phyloP scores from a whole-genome alignment of 1,284 basidiomycete genomes.

The Malassezia arunalokei region DNA sequence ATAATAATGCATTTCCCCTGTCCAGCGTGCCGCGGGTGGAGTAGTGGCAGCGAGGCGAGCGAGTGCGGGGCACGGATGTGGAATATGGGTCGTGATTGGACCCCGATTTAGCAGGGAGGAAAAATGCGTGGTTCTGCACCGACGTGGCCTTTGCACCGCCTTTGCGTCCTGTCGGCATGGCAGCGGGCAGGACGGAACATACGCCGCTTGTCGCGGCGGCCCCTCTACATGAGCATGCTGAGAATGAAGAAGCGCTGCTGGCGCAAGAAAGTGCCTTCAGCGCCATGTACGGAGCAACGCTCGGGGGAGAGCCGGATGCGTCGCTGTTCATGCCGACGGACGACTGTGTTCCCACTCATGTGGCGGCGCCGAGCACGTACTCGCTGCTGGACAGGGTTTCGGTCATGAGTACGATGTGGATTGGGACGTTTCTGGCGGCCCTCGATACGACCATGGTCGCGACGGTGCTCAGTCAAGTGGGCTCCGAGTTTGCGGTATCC shows the following conservation, averaged over 20 bases:
- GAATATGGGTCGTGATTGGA: no score
- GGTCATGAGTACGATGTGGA: conserved; percentile 45
- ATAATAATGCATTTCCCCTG: neutral
- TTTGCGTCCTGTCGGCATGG: no score
- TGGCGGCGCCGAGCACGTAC: conserved; percentile 20
- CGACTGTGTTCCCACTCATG: conserved; percentile 22
- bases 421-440: conserved; percentile 38
- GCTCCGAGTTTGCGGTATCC: conserved; percentile 41
- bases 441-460: conserved; percentile 44
- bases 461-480: conserved; percentile 36
- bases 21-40: no score
- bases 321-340: conserved; percentile 38
- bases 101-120: no score
- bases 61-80: no score
- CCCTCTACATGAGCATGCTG: no score
- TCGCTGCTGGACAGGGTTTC: conserved; percentile 31
- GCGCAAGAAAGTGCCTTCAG: conserved; percentile 40
- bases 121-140: no score
- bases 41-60: no score
- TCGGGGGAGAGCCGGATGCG: conserved; percentile 42
- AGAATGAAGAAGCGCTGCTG: conserved; percentile 29
- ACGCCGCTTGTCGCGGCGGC: no score
- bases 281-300: conserved; percentile 33
- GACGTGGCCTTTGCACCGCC: no score
- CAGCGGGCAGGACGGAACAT: no score